Evolutionary conservation across 2,329 filamentous ascomycete species (phyloP).

Genomic region (Fusarium tjaetaba): DNA sequence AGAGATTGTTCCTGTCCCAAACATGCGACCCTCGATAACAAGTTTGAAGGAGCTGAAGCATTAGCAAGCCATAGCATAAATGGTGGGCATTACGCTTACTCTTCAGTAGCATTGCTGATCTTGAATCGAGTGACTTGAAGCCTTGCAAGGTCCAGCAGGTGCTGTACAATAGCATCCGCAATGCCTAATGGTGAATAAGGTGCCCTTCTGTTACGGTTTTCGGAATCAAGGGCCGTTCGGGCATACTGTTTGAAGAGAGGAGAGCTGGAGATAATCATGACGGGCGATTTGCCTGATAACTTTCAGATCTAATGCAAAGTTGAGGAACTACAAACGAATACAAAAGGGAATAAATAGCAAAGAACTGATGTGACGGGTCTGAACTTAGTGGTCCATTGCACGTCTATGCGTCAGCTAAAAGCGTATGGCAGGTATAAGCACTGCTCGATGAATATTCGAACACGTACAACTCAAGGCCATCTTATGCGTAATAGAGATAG

Average conservation of each 20-base stretch:
- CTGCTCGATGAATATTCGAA: neutral
- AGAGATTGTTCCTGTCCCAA: constrained; percentile 45
- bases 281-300: neutral
- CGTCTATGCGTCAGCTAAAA: neutral
- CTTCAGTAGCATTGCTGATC: constrained; percentile 44
- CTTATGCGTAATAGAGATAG: neutral
- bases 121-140: constrained; percentile 45
- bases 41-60: constrained; percentile 44
- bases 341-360: neutral
- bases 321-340: neutral
- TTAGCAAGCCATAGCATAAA: neutral
- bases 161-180: constrained; percentile 45
- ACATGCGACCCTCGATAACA: constrained; percentile 44
- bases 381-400: neutral
- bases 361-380: neutral
- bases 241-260: constrained; percentile 42
- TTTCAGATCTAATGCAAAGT: neutral
- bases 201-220: neutral
- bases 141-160: constrained; percentile 42
- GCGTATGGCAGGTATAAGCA: constrained; percentile 12
- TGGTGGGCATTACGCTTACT: constrained; percentile 37
- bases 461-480: neutral
- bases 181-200: constrained; percentile 14
- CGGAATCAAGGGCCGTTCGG: constrained; percentile 28
- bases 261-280: constrained; percentile 41